Conservation (phyloP, 1,139 yeast species). For the Meyerozyma smithsonii region DNA sequence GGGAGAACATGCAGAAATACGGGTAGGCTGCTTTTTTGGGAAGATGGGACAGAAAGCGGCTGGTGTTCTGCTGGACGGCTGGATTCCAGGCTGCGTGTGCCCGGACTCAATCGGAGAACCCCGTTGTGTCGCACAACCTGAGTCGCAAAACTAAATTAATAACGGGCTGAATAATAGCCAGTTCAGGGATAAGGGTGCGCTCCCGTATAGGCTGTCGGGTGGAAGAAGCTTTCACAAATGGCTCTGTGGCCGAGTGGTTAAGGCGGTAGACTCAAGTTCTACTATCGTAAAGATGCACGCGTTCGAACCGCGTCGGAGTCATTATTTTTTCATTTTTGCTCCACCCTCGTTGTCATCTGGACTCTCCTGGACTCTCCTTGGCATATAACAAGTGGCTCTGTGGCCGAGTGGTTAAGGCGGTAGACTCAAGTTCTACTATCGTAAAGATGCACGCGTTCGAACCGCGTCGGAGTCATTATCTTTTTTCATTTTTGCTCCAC, state of each 20-base stretch:
- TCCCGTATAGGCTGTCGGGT: too few relatives aligned
- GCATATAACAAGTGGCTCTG: slow-evolving; percentile 18
- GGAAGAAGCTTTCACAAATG: slow-evolving; percentile 5
- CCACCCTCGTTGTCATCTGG: not conserved
- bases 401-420: slow-evolving; percentile 35
- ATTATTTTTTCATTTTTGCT: slow-evolving; percentile 11
- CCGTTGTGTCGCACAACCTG: too few relatives aligned
- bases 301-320: slow-evolving; percentile 19
- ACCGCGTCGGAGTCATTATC: slow-evolving; percentile 17
- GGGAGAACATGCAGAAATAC: not conserved
- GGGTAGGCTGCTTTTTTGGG: too few relatives aligned
- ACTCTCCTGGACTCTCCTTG: too few relatives aligned
- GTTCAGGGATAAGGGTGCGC: too few relatives aligned
- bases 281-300: slow-evolving; percentile 23
- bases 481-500: slow-evolving; percentile 5
- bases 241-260: slow-evolving; percentile 32
- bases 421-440: slow-evolving; percentile 12
- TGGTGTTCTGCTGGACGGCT: too few relatives aligned
- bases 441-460: slow-evolving; percentile 22
- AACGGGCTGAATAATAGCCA: too few relatives aligned
- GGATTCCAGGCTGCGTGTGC: too few relatives aligned
- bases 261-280: slow-evolving; percentile 17
- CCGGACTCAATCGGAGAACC: too few relatives aligned
- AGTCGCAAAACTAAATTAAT: too few relatives aligned
- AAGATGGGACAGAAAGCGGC: too few relatives aligned